A percentile compares a stretch with the other conserved stretches of the same genome.
phyloP scores from a whole-genome alignment of 1,284 basidiomycete species.

The Cryptococcus hybrid region DNA sequence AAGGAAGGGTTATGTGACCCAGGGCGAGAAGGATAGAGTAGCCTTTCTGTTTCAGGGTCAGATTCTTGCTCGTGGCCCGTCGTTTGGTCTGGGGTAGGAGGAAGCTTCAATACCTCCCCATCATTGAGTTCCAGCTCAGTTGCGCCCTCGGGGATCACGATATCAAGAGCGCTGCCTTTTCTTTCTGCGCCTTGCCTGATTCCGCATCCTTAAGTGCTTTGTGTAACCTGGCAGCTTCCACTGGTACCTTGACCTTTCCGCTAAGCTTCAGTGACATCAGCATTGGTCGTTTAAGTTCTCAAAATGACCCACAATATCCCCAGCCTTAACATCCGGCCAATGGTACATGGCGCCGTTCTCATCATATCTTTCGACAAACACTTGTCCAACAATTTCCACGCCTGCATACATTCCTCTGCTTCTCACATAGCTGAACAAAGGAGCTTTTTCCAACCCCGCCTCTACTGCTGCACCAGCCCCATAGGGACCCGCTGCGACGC shows the following conservation, averaged over 20 bases:
- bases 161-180: conserved; percentile 43
- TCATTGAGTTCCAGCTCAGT: conserved; percentile 28
- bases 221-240: conserved; percentile 50
- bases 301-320: conserved; percentile 46
- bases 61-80: conserved; percentile 41
- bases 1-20: conserved; percentile 11
- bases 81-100: conserved; percentile 51
- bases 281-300: not conserved
- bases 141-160: conserved; percentile 26
- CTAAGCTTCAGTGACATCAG: conserved; percentile 30
- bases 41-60: conserved; percentile 40
- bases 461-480: conserved; percentile 54
- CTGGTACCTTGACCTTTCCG: conserved; percentile 52
- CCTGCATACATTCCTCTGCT: conserved; percentile 53
- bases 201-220: conserved; percentile 55
- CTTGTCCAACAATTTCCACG: conserved; percentile 52
- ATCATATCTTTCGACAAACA: conserved; percentile 49
- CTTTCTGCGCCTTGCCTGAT: conserved; percentile 53
- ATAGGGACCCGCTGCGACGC: conserved; percentile 55
- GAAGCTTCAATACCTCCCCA: conserved; percentile 52
- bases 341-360: conserved; percentile 50
- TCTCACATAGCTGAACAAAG: conserved; percentile 51
- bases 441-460: conserved; percentile 47
- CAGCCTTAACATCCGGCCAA: conserved; percentile 51
- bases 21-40: conserved; percentile 11